Percentiles rank a stretch among this genome's conserved stretches.
phyloP scores from a whole-genome alignment of 805 yeast species.

The Wickerhamomyces rabaulensis region DNA sequence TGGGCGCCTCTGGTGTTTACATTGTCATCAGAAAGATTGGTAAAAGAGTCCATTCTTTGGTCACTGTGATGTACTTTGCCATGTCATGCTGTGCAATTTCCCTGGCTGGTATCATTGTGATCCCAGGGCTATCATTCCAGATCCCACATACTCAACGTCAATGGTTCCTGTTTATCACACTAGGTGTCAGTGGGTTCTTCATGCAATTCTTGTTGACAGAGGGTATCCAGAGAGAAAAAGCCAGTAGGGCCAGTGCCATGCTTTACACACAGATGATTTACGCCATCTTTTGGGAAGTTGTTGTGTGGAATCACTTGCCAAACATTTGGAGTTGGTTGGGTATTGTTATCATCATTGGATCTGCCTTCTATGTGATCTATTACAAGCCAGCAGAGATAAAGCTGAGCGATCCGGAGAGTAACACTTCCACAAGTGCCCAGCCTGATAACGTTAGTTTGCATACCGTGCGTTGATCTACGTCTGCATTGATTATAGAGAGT shows the following conservation, averaged over 20 bases:
- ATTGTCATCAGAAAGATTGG: conserved; percentile 74
- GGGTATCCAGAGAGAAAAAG: conserved; percentile 78
- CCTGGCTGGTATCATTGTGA: conserved; percentile 40
- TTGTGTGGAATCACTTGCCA: conserved; percentile 72
- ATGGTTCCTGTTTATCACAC: conserved; percentile 55
- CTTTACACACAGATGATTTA: conserved; percentile 72
- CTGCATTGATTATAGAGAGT: neutral
- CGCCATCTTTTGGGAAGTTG: conserved; percentile 70
- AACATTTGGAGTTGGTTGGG: conserved; percentile 66
- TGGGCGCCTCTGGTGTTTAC: conserved; percentile 67
- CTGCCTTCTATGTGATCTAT: conserved; percentile 57
- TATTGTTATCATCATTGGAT: conserved; percentile 56
- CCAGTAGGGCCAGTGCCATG: conserved; percentile 73
- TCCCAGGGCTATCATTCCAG: conserved; percentile 57
- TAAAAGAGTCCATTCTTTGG: conserved; percentile 68
- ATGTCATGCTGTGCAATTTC: conserved; percentile 53
- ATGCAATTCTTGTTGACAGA: conserved; percentile 78
- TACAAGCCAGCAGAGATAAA: conserved; percentile 35
- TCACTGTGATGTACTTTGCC: conserved; percentile 76
- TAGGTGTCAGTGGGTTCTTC: conserved; percentile 76
- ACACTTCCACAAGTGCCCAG: neutral
- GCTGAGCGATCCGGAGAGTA: neutral
- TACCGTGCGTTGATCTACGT: neutral
- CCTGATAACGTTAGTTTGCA: neutral
- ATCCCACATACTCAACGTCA: conserved; percentile 57